Evolutionary conservation across 768 basidiomycete genomes (phyloP), one percentile per base, ranked within the genome.

Genomic region (Lactifluus subvellereus): DNA sequence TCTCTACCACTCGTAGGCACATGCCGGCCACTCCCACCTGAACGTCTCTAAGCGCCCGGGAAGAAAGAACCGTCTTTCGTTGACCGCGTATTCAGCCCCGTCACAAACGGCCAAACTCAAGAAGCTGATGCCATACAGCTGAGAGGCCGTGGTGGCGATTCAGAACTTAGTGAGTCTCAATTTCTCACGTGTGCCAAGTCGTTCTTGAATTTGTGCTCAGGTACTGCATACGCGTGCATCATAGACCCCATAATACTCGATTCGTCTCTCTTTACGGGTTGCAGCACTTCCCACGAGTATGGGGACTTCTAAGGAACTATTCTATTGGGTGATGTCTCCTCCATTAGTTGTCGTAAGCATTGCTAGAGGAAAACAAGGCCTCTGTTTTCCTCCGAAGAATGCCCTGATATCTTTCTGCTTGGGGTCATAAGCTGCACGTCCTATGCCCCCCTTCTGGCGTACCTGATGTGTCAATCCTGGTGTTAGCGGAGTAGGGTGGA

Each of bases 391-490:
- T 43, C 80, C 79, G 67, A 93, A 89, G 77, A 91, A 93, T 3
- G 80, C 78, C 22, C 88, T 80, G 51, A 94, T 87, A 69, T 87
- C 84, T 65, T 81, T 78, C 71, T 95, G 91, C 62, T 82, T 83
- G 35, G 85, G 83, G 69, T 94, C 91, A 70, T 87, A 80, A 1
- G 86, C 82, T 13, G 80, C 71, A 52, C 83, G 85, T 6, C 89
- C 86, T 51, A 91, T 86, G 1, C 92, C 90, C 3, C 89, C 89
- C 62, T 79, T 82, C 72, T 94, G 91, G 4, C 91, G 83, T 52
- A 75, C 79, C 82, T 82, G 64, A 20, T 50, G 22, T 48, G 16
- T 40, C 38, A 18, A 48, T 6, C 33, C 35, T 4, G 40, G 33
- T 33, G 59, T 62, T 51, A 56, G 50, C 22, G 50, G 22, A 16